These are phyloP conservation scores for Ogataea sp. DNA, from an alignment of 805 yeast genomes.

Conservation along the genomic window DNA sequence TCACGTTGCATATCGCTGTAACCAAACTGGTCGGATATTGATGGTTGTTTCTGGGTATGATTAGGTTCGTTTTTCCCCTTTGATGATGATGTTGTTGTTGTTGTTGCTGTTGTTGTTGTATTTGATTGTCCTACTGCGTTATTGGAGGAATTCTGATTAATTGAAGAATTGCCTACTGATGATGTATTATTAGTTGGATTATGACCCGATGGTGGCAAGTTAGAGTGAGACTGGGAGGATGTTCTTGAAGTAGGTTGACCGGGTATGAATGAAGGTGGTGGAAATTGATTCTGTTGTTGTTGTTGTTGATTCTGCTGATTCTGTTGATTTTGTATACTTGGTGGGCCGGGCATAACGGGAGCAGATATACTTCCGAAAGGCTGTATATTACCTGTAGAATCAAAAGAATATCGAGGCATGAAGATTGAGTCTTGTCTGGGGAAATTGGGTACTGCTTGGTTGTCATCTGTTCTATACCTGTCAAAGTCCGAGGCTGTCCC, in stretches of 20 bases:
- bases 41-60: background rate
- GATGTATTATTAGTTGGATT: no score
- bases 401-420: constrained; percentile 22
- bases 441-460: constrained; percentile 5
- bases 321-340: no score
- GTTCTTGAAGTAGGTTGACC: no score
- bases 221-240: no score
- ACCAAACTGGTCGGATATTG: constrained; percentile 15
- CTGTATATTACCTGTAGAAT: constrained; percentile 9
- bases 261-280: background rate
- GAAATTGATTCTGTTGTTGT: no score
- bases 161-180: no score
- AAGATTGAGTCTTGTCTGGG: constrained; percentile 23
- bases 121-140: background rate
- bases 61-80: no score
- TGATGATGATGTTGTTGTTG: background rate
- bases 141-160: background rate
- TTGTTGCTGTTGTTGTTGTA: background rate
- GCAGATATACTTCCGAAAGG: constrained; percentile 9
- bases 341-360: background rate
- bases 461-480: background rate
- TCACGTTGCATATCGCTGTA: constrained; percentile 19
- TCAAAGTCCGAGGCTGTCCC: constrained; percentile 8
- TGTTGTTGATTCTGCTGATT: no score
- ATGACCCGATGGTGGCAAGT: no score